phyloP scores from a whole-genome alignment of 2,329 filamentous ascomycete species.

The Lasiodiplodia hormozganensis region DNA sequence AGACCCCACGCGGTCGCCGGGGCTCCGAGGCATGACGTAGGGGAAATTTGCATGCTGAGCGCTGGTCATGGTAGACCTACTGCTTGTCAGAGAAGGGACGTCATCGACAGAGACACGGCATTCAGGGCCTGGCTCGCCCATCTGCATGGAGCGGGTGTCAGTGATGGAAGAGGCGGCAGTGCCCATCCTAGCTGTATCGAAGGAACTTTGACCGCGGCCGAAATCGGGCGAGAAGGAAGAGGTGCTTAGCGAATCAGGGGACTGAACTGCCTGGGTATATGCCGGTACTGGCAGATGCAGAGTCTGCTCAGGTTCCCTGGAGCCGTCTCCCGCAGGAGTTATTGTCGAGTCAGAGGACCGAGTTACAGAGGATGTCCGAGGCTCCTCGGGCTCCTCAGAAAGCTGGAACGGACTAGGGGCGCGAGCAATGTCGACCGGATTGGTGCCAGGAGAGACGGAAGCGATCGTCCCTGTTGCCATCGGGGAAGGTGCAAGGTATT shows the following conservation, averaged over 20 bases:
- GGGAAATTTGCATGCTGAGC: conserved; percentile 63
- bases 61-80: conserved; percentile 76
- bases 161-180: conserved; percentile 77
- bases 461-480: conserved; percentile 7
- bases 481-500: conserved; percentile 17
- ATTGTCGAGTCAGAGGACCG: conserved; percentile 59
- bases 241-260: conserved; percentile 68
- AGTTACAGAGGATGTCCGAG: conserved; percentile 55
- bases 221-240: conserved; percentile 68
- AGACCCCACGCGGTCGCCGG: conserved; percentile 49
- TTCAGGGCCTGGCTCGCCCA: conserved; percentile 77
- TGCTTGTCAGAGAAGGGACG: conserved; percentile 76
- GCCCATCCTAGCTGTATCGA: conserved; percentile 73
- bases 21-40: conserved; percentile 50
- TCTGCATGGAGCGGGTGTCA: conserved; percentile 74
- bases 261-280: conserved; percentile 61
- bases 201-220: conserved; percentile 66
- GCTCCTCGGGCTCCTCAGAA: conserved; percentile 56
- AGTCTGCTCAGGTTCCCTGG: conserved; percentile 46
- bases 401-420: conserved; percentile 50
- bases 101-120: conserved; percentile 74
- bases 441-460: conserved; percentile 10
- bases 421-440: conserved; percentile 19
- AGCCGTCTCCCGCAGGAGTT: conserved; percentile 42
- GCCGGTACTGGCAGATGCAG: conserved; percentile 48